These are phyloP conservation scores for Pisolithus orientalis DNA, from an alignment of 768 basidiomycete genomes.

Conservation along the genomic window DNA sequence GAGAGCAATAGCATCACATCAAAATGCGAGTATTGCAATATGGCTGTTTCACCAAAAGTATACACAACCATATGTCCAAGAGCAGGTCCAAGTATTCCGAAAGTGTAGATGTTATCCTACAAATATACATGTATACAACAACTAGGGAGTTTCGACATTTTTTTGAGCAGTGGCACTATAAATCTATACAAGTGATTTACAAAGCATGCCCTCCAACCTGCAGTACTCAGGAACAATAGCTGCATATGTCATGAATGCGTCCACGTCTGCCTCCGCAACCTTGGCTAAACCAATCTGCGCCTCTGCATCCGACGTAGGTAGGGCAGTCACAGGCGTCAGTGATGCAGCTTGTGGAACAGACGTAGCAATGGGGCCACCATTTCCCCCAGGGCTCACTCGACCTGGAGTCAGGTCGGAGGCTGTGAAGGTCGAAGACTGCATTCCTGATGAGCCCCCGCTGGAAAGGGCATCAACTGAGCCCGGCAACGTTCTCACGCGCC, in stretches of 20 bases:
- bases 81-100: no score
- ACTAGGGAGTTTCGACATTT: no score
- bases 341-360: slow-evolving; percentile 33
- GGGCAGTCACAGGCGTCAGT: slow-evolving; percentile 62
- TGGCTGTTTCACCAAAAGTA: no score
- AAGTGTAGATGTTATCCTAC: no score
- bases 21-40: no score
- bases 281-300: slow-evolving; percentile 72
- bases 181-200: slow-evolving; percentile 47
- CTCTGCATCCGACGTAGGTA: slow-evolving; percentile 68
- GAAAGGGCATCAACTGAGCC: slow-evolving; percentile 32
- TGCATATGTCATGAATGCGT: slow-evolving; percentile 82
- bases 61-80: no score
- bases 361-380: slow-evolving; percentile 18
- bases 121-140: no score
- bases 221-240: slow-evolving; percentile 81
- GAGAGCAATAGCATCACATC: no score
- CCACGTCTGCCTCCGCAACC: slow-evolving; percentile 77
- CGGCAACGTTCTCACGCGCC: slow-evolving; percentile 51
- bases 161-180: no score
- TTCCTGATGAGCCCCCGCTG: slow-evolving; percentile 26
- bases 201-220: slow-evolving; percentile 72
- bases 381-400: slow-evolving; percentile 28
- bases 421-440: slow-evolving; percentile 50
- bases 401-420: slow-evolving; percentile 50